Evolutionary conservation across 192 early-diverging fungal genomes (phyloP).

Genomic region (Entophlyctis helioformis): DNA sequence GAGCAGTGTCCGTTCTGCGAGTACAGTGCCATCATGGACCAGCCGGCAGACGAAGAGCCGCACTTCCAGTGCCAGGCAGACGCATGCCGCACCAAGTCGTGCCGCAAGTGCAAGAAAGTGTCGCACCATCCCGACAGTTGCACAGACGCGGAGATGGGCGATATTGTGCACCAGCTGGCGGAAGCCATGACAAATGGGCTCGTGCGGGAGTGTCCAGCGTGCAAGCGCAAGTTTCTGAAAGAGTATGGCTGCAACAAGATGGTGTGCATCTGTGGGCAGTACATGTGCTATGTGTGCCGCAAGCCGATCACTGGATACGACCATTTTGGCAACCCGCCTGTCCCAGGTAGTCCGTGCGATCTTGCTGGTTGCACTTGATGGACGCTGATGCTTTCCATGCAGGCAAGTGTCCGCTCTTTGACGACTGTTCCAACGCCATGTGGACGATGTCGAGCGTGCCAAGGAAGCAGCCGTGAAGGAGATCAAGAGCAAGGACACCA

Average conservation of each 20-base stretch:
- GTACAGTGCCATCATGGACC: slow-evolving; percentile 25
- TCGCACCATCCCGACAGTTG: slow-evolving; percentile 43
- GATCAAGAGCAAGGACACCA: too few relatives aligned
- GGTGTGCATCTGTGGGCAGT: slow-evolving; percentile 32
- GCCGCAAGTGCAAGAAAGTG: slow-evolving; percentile 26
- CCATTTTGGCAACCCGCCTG: slow-evolving; percentile 31
- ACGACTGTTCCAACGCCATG: too few relatives aligned
- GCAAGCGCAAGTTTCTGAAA: slow-evolving; percentile 29
- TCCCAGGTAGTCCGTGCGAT: too few relatives aligned
- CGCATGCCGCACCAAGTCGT: slow-evolving; percentile 30
- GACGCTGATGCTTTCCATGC: too few relatives aligned
- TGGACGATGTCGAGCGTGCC: too few relatives aligned
- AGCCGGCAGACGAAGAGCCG: slow-evolving; percentile 20
- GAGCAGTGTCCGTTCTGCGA: slow-evolving; percentile 32
- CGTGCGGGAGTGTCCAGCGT: slow-evolving; percentile 38
- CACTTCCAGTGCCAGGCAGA: slow-evolving; percentile 35
- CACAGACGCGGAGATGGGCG: slow-evolving; percentile 32
- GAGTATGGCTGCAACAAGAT: slow-evolving; percentile 41
- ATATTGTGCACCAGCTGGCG: slow-evolving; percentile 33
- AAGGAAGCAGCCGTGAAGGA: too few relatives aligned
- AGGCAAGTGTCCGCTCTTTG: too few relatives aligned
- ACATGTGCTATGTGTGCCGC: slow-evolving; percentile 37
- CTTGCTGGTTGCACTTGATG: too few relatives aligned
- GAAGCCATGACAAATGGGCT: slow-evolving; percentile 46
- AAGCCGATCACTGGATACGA: slow-evolving; percentile 35